Conservation (phyloP, 1,284 basidiomycete species). For the Polyporus tsugae region DNA sequence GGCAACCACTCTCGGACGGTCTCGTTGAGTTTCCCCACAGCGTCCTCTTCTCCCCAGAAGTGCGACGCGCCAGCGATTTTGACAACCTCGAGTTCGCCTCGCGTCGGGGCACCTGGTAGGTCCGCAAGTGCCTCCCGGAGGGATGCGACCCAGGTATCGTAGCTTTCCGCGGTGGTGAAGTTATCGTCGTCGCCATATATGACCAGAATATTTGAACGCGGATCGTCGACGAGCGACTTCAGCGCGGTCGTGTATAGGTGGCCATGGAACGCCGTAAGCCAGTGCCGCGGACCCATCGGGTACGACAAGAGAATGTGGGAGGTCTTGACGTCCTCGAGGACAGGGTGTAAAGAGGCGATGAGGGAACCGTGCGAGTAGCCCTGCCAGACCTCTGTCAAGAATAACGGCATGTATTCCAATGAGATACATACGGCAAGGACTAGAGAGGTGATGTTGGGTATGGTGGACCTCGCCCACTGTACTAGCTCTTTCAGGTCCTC, state of each 20-base stretch:
- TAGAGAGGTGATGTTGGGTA: slow-evolving; percentile 49
- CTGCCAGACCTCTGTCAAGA: slow-evolving; percentile 44
- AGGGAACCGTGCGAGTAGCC: slow-evolving; percentile 86
- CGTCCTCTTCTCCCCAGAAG: slow-evolving; percentile 50
- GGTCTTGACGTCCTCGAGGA: slow-evolving; percentile 57
- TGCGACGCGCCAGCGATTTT: slow-evolving; percentile 53
- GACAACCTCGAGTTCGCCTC: slow-evolving; percentile 38
- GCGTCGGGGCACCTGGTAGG: slow-evolving; percentile 10
- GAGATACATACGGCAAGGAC: slow-evolving; percentile 56
- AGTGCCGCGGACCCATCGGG: slow-evolving; percentile 71
- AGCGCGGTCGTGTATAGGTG: slow-evolving; percentile 60
- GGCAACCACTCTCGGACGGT: slow-evolving; percentile 33
- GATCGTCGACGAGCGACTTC: slow-evolving; percentile 53
- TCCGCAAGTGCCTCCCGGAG: slow-evolving; percentile 39
- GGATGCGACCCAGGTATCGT: slow-evolving; percentile 60
- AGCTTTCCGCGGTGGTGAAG: slow-evolving; percentile 67
- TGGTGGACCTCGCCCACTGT: slow-evolving; percentile 49
- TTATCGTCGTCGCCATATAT: slow-evolving; percentile 77
- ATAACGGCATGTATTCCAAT: not conserved
- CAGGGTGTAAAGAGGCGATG: slow-evolving; percentile 69
- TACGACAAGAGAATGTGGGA: slow-evolving; percentile 81
- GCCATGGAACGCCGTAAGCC: slow-evolving; percentile 74
- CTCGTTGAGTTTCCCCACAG: slow-evolving; percentile 26
- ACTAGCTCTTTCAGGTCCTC: slow-evolving; percentile 72
- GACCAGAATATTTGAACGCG: slow-evolving; percentile 61